Evolutionary conservation across 2,329 filamentous ascomycete species (phyloP).

Genomic region (Xylariaceae sp.): DNA sequence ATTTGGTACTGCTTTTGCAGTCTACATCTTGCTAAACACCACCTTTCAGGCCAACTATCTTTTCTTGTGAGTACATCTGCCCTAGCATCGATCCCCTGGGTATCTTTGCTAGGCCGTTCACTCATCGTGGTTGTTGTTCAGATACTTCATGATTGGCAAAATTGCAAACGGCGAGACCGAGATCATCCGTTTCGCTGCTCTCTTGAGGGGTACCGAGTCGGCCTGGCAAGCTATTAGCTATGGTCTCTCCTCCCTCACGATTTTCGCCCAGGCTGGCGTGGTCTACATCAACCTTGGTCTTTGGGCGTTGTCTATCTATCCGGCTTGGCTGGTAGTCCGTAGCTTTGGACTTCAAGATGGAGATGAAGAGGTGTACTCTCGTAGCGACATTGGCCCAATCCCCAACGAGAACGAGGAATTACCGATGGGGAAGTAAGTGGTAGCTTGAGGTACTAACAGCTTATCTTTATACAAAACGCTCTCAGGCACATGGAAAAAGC

Average conservation of each 20-base stretch:
- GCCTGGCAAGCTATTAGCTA: constrained; percentile 69
- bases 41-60: constrained; percentile 70
- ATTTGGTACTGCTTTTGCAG: constrained; percentile 58
- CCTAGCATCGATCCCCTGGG: no score
- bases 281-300: constrained; percentile 65
- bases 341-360: constrained; percentile 51
- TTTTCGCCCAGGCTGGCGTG: constrained; percentile 58
- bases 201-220: constrained; percentile 63
- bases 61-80: constrained; percentile 44
- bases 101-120: no score
- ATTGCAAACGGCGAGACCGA: constrained; percentile 54
- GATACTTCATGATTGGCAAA: constrained; percentile 64
- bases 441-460: not conserved
- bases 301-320: constrained; percentile 56
- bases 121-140: constrained; percentile 16
- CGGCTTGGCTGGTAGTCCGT: constrained; percentile 59
- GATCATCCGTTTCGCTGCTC: constrained; percentile 58
- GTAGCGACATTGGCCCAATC: not conserved
- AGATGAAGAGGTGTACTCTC: not conserved
- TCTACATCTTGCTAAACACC: constrained; percentile 60
- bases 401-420: not conserved
- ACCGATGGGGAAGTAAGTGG: not conserved
- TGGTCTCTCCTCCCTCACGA: constrained; percentile 51
- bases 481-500: no score
- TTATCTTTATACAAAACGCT: no score